Evolutionary conservation across 2,329 filamentous ascomycete genomes (phyloP).

Genomic region (Ophiostoma perfectum): DNA sequence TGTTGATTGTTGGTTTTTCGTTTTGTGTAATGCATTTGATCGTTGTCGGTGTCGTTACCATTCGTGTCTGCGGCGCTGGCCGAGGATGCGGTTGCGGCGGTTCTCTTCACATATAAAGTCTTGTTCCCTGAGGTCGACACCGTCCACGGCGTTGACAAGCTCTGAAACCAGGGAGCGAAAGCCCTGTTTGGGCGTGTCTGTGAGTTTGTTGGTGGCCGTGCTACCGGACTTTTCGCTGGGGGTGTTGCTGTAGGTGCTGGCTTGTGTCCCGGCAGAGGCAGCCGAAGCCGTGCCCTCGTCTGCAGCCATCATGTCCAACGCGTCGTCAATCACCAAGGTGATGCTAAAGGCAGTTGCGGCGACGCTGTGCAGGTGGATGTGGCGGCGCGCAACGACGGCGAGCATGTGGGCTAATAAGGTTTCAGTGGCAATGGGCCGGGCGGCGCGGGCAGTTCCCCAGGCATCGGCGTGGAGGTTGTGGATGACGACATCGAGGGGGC

Average conservation of each 20-base stretch:
- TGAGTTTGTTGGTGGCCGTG: not conserved
- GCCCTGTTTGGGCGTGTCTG: not conserved
- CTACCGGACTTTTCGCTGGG: constrained; percentile 1
- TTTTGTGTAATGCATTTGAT: not conserved
- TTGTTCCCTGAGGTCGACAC: not conserved
- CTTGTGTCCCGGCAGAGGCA: not conserved
- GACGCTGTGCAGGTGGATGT: constrained; percentile 17
- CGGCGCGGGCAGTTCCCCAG: constrained; percentile 17
- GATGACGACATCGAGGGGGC: constrained; percentile 20
- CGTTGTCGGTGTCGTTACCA: not conserved
- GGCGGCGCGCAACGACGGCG: not conserved
- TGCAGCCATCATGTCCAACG: constrained; percentile 4
- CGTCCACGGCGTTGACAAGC: constrained; percentile 12
- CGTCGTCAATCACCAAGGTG: constrained; percentile 18
- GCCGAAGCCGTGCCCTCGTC: not conserved
- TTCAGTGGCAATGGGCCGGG: constrained; percentile 13
- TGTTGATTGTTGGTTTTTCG: not conserved
- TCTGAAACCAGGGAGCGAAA: constrained; percentile 2
- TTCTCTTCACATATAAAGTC: constrained; percentile 11
- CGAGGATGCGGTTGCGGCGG: constrained; percentile 11
- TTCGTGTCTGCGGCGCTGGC: constrained; percentile 9
- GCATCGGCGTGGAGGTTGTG: constrained; percentile 19
- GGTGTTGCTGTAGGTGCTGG: not conserved
- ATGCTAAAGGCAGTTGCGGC: constrained; percentile 19
- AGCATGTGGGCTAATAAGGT: constrained; percentile 19